phyloP scores from a whole-genome alignment of 2,329 filamentous ascomycete genomes.

The Trichoderma guizhouense region DNA sequence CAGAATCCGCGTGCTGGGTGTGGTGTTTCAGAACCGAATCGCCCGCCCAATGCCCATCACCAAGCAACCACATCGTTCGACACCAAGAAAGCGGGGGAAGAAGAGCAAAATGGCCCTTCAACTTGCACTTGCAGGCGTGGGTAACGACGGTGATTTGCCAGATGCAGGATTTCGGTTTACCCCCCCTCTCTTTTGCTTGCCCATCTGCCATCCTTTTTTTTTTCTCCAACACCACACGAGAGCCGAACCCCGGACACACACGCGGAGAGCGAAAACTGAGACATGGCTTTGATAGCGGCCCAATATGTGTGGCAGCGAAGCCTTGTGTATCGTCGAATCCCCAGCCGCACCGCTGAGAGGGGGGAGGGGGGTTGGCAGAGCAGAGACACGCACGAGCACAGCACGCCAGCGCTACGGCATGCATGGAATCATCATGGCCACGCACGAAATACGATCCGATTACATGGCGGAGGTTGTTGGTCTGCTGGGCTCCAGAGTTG shows the following conservation, averaged over 20 bases:
- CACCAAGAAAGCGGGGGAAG: slow-evolving; percentile 10
- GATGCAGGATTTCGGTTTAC: not conserved
- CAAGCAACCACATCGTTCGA: not conserved
- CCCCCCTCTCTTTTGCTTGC: not conserved
- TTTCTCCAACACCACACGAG: not conserved
- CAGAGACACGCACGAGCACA: not conserved
- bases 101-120: not conserved
- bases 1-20: not conserved
- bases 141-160: slow-evolving; percentile 4
- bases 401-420: slow-evolving; percentile 9
- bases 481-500: slow-evolving; percentile 7
- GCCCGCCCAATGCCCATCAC: not conserved
- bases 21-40: slow-evolving; percentile 3
- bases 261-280: not conserved
- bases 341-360: not conserved
- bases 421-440: slow-evolving; percentile 12
- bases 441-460: slow-evolving; percentile 2
- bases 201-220: not conserved
- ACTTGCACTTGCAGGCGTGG: not conserved
- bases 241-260: not conserved
- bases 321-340: slow-evolving; percentile 7
- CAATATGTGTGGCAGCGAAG: not conserved
- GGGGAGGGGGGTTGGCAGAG: not conserved
- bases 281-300: slow-evolving; percentile 11
- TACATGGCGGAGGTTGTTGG: not conserved